Conservation (phyloP, 2,329 filamentous ascomycete genomes). For the Zymoseptoria brevis region DNA sequence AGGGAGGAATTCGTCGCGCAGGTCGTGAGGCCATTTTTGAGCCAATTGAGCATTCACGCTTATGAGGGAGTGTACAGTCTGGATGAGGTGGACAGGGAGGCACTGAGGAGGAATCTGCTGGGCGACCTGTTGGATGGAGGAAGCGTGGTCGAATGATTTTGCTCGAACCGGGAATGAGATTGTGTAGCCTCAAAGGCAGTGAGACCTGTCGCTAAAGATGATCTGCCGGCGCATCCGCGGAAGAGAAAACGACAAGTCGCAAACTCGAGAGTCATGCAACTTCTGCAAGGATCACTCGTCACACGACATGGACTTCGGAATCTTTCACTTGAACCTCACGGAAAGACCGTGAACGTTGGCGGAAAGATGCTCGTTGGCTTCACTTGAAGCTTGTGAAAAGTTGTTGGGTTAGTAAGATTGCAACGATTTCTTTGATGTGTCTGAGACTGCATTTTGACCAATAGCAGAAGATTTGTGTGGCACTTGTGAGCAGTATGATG, state of each 20-base stretch:
- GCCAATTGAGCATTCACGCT: constrained; percentile 81
- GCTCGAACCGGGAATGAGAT: not conserved
- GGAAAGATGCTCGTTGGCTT: not conserved
- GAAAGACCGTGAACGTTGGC: not conserved
- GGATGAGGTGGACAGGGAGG: constrained; percentile 57
- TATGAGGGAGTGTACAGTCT: constrained; percentile 93
- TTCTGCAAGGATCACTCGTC: not conserved
- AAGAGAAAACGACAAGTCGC: not conserved
- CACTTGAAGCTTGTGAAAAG: not conserved
- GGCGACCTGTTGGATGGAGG: constrained; percentile 35
- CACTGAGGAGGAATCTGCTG: constrained; percentile 40
- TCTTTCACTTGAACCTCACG: not conserved
- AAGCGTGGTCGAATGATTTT: constrained; percentile 37
- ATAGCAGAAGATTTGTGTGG: not conserved
- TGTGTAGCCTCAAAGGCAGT: not conserved
- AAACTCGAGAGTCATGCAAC: not conserved
- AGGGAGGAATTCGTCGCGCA: constrained; percentile 61
- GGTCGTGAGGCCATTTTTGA: constrained; percentile 80
- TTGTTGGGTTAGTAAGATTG: not conserved
- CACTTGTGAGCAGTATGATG: not conserved
- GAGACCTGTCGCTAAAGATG: not conserved
- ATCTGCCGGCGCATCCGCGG: not conserved
- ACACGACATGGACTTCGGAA: not conserved
- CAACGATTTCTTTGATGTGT: not conserved
- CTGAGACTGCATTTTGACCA: not conserved